A percentile compares a stretch with the other conserved stretches of the same genome.
phyloP scores from a whole-genome alignment of 192 early-diverging fungal species.

The Phycomyces blakesleeanus region DNA sequence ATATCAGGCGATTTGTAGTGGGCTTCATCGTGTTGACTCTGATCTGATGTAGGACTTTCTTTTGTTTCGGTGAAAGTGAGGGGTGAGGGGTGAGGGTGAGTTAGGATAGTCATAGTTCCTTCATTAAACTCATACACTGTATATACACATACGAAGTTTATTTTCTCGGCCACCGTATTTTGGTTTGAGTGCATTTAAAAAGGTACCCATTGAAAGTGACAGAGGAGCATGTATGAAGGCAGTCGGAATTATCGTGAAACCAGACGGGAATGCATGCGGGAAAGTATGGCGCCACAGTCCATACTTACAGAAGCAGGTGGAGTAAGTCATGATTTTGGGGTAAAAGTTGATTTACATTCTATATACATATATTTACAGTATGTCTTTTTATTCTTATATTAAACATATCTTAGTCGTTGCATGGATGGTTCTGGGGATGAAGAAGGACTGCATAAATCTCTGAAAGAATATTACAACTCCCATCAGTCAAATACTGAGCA shows the following conservation, averaged over 20 bases:
- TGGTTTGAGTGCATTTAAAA: slow-evolving; percentile 47
- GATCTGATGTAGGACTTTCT: slow-evolving; percentile 50
- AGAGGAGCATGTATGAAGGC: slow-evolving; percentile 54
- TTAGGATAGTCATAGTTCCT: slow-evolving; percentile 37
- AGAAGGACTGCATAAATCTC: neutral
- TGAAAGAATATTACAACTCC: neutral
- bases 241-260: slow-evolving; percentile 45
- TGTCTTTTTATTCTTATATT: no score
- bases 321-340: slow-evolving; percentile 28
- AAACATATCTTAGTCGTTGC: neutral
- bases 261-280: slow-evolving; percentile 39
- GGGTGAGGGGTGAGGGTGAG: neutral
- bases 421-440: neutral
- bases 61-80: neutral
- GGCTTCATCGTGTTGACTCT: slow-evolving; percentile 43
- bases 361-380: no score
- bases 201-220: slow-evolving; percentile 32
- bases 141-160: no score
- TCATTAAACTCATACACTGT: slow-evolving; percentile 13
- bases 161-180: slow-evolving; percentile 27
- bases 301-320: slow-evolving; percentile 37
- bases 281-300: slow-evolving; percentile 46
- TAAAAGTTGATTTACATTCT: no score
- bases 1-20: slow-evolving; percentile 53
- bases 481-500: no score